phyloP scores from a whole-genome alignment of 1,139 yeast species.

The Saccharomyces hybrid region DNA sequence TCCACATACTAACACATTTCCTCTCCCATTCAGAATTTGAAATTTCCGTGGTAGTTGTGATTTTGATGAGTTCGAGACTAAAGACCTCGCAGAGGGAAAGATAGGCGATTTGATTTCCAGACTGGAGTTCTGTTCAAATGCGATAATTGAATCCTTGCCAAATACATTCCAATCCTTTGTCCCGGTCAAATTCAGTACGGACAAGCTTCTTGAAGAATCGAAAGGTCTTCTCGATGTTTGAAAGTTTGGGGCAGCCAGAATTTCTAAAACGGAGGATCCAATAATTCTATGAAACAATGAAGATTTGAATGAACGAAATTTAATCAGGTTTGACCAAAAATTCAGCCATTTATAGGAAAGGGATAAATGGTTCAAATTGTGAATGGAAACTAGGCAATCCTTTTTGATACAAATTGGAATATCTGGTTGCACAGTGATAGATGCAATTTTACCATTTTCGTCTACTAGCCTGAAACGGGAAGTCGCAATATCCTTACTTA shows the following conservation, averaged over 20 bases:
- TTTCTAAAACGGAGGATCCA: slow-evolving; percentile 16
- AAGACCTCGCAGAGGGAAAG: slow-evolving; percentile 8
- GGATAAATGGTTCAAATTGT: slow-evolving; percentile 10
- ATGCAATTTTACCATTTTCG: slow-evolving; percentile 18
- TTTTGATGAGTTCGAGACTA: slow-evolving; percentile 5
- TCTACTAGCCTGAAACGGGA: slow-evolving; percentile 16
- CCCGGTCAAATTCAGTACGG: slow-evolving; percentile 26
- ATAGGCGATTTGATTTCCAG: slow-evolving; percentile 17
- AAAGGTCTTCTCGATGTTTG: slow-evolving; percentile 6
- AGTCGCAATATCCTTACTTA: slow-evolving; percentile 4
- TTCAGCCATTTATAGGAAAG: slow-evolving; percentile 21
- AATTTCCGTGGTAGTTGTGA: slow-evolving; percentile 13
- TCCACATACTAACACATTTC: slow-evolving; percentile 29
- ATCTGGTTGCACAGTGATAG: slow-evolving; percentile 17
- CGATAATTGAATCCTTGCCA: slow-evolving; percentile 24
- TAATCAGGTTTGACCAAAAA: slow-evolving; percentile 16
- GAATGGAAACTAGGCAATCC: slow-evolving; percentile 17
- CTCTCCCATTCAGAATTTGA: slow-evolving; percentile 27
- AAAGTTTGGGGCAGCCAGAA: slow-evolving; percentile 19
- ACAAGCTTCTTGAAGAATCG: slow-evolving; percentile 18
- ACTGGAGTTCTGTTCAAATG: slow-evolving; percentile 29
- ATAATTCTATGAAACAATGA: slow-evolving; percentile 20
- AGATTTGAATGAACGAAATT: slow-evolving; percentile 13
- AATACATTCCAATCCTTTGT: slow-evolving; percentile 30
- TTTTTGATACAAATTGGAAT: slow-evolving; percentile 21